Evolutionary conservation across 1,139 yeast genomes (phyloP), one percentile per base, ranked within the genome.

Genomic region (Pichia cactophila): DNA sequence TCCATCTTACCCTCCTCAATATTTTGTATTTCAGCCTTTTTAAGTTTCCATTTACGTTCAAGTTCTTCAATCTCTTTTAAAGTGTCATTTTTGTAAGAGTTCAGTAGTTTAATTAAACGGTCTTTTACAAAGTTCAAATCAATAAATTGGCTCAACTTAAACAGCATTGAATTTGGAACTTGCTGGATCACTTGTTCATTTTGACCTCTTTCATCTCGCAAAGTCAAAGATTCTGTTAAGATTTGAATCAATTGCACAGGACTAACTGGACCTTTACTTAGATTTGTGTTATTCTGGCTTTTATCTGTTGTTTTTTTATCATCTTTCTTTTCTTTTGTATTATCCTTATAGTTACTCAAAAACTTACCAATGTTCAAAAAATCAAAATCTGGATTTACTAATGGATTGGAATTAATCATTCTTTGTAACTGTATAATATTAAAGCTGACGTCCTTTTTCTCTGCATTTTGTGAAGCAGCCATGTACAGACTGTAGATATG

Each of bases 321-420:
- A 10, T 31, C 35, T n/a, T 41, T 31, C 16, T 28, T 28, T 3
- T 42, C 31, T 33, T 44, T 26, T n/a, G n/a, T n/a, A 11, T 26
- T 28, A 5, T 41, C 43, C 17, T 41, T 41, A 10, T 41, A 10
- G 6, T 14, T 41, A 29, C 26, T 41, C 43, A 57, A 33, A 12
- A 60, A 61, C 3, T 58, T 61, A 23, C 58, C 56, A 9, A 64
- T 62, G 46, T 61, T 57, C 36, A 63, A 53, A 26, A 65, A 54
- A 49, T 65, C 66, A 53, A 64, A 64, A 33, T 62, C 62, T 1
- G 62, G 63, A 42, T 65, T 64, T 10, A 65, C 62, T 41, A 65
- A 53, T 7, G 68, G 67, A 49, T 61, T 65, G 46, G 61, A 62
- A 57, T 65, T 65, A 42, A 65, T 64, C 63, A 63, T 61, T 16